Conservation (phyloP, 305 asterid genomes). For the Fraxinus angustifolia region DNA sequence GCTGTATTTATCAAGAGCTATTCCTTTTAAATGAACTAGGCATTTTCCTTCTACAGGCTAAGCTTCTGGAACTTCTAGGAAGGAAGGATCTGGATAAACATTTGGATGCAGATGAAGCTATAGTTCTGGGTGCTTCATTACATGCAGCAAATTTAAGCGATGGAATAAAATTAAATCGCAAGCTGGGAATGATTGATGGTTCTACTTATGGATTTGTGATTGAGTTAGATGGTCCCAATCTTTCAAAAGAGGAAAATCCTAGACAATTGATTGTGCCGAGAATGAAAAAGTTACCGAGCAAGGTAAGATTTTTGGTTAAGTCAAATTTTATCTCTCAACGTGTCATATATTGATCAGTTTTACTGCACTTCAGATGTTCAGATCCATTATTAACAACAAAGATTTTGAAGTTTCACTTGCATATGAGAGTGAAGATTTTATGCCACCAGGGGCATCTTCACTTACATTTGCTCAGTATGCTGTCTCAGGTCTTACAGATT, state of each 20-base stretch:
- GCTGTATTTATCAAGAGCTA: neutral
- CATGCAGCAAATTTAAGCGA: constrained; percentile 98
- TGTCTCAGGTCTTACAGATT: constrained; percentile 75
- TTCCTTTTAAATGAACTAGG: constrained; percentile 17
- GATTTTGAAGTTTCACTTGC: constrained; percentile 91
- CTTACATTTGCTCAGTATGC: constrained; percentile 71
- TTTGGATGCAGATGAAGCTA: constrained; percentile 96
- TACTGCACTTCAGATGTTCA: constrained; percentile 60
- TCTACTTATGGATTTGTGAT: constrained; percentile 78
- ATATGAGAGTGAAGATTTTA: constrained; percentile 70
- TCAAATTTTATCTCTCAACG: constrained; percentile 11
- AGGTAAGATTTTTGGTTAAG: constrained; percentile 43
- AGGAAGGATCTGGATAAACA: constrained; percentile 89
- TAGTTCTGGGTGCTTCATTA: constrained; percentile 86
- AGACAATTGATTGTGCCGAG: constrained; percentile 84
- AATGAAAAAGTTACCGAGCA: constrained; percentile 91
- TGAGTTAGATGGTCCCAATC: constrained; percentile 78
- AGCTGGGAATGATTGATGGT: constrained; percentile 98
- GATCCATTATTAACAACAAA: constrained; percentile 74
- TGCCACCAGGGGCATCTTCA: constrained; percentile 74
- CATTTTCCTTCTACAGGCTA: constrained; percentile 50
- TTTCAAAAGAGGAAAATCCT: constrained; percentile 72
- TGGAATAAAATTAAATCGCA: constrained; percentile 94
- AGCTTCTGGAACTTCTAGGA: constrained; percentile 95
- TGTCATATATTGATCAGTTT: constrained; percentile 17